phyloP scores from a whole-genome alignment of 2,329 filamentous ascomycete genomes.

The Pyricularia sp. region DNA sequence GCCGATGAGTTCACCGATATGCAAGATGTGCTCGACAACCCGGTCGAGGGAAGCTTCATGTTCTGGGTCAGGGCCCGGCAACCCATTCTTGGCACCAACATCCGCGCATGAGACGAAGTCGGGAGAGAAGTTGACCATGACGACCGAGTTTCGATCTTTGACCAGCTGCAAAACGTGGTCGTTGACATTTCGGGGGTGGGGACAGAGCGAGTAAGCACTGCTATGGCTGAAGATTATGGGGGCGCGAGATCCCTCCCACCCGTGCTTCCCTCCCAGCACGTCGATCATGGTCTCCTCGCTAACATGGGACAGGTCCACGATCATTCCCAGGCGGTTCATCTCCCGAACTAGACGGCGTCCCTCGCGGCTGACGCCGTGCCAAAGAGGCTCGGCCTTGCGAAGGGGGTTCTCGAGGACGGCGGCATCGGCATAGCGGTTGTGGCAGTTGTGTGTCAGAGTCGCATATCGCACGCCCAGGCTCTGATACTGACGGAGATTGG shows the following conservation, averaged over 20 bases:
- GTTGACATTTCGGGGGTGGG: slow-evolving; percentile 83
- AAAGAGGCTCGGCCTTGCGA: slow-evolving; percentile 45
- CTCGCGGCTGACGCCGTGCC: slow-evolving; percentile 62
- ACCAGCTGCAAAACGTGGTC: slow-evolving; percentile 75
- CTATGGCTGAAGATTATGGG: slow-evolving; percentile 88
- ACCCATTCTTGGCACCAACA: slow-evolving; percentile 46
- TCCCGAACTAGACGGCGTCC: slow-evolving; percentile 66
- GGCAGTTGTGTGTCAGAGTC: slow-evolving; percentile 88
- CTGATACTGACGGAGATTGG: slow-evolving; percentile 68
- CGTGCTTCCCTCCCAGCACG: slow-evolving; percentile 54
- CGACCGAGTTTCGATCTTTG: slow-evolving; percentile 61
- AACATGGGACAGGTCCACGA: slow-evolving; percentile 79
- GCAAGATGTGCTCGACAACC: slow-evolving; percentile 68
- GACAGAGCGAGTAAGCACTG: slow-evolving; percentile 70
- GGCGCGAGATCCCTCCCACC: slow-evolving; percentile 64
- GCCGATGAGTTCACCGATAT: slow-evolving; percentile 76
- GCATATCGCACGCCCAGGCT: slow-evolving; percentile 76
- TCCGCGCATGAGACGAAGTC: slow-evolving; percentile 67
- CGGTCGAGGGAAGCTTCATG: slow-evolving; percentile 63
- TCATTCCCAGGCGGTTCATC: slow-evolving; percentile 92
- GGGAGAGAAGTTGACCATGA: slow-evolving; percentile 87
- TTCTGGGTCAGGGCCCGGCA: slow-evolving; percentile 57
- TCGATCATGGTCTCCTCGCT: slow-evolving; percentile 77
- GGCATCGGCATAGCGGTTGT: slow-evolving; percentile 82
- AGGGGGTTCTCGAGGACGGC: slow-evolving; percentile 53